These are phyloP conservation scores for Delonix regia DNA, from an alignment of 306 rosid species.

Conservation along the genomic window DNA sequence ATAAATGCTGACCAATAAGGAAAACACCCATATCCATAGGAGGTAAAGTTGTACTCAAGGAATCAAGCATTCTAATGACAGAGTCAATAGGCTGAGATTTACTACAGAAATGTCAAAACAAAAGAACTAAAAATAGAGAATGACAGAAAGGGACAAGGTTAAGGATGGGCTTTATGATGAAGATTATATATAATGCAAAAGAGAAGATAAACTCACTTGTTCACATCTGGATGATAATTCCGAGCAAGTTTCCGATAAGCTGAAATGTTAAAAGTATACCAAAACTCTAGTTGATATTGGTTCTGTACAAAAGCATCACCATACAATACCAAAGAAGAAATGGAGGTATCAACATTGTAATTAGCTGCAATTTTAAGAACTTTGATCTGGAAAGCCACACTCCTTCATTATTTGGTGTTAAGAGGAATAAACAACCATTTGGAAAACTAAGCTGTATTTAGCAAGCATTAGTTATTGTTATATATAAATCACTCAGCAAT, in stretches of 20 bases:
- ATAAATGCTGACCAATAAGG: neutral
- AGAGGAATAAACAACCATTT: neutral
- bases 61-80: neutral
- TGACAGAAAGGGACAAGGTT: conserved; percentile 10
- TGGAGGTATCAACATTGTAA: neutral
- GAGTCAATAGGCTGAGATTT: neutral
- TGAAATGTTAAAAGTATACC: conserved; percentile 50
- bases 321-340: conserved; percentile 21
- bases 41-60: neutral
- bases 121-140: neutral
- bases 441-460: neutral
- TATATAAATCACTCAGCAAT: conserved; percentile 16
- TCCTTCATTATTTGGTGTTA: neutral
- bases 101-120: neutral
- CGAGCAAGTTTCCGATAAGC: conserved; percentile 98
- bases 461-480: conserved; percentile 3
- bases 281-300: neutral
- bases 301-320: conserved; percentile 13
- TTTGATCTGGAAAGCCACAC: conserved; percentile 10
- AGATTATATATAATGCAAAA: conserved; percentile 6
- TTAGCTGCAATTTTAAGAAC: neutral
- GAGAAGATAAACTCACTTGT: conserved; percentile 69
- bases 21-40: neutral
- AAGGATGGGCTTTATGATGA: conserved; percentile 16
- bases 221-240: conserved; percentile 93